Conservation (phyloP, 129 eudicot genomes). For the Daucus carota region DNA sequence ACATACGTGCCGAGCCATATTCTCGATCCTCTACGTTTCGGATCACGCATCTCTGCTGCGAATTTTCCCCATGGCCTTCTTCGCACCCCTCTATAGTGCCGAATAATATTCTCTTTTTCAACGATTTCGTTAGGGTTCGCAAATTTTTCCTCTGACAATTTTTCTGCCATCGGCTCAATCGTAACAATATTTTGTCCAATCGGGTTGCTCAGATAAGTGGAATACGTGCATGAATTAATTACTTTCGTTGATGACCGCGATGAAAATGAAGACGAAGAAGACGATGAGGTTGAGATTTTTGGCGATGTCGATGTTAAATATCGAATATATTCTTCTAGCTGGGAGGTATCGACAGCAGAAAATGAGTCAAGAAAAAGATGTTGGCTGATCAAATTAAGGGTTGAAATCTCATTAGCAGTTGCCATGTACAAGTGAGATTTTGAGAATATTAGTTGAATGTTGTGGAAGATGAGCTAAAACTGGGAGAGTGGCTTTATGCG, state of each 20-base stretch:
- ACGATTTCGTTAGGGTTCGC: not conserved
- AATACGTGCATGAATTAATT: too few relatives aligned
- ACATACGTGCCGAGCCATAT: slow-evolving; percentile 82
- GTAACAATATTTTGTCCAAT: not conserved
- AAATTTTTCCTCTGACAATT: not conserved
- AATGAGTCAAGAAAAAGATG: slow-evolving; percentile 44
- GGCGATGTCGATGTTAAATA: not conserved
- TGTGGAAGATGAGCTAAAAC: too few relatives aligned
- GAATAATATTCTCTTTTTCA: slow-evolving; percentile 9
- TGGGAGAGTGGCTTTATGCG: too few relatives aligned
- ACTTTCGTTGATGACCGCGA: too few relatives aligned
- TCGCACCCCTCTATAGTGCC: slow-evolving; percentile 66
- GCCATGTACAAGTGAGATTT: not conserved
- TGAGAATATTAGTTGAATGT: too few relatives aligned
- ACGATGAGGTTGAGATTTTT: not conserved
- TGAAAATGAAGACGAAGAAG: not conserved
- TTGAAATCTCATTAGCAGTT: slow-evolving; percentile 30
- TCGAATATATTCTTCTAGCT: not conserved
- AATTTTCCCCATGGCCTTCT: slow-evolving; percentile 82
- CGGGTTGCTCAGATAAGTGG: not conserved
- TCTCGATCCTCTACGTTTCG: slow-evolving; percentile 56
- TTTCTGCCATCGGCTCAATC: too few relatives aligned
- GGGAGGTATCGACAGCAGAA: slow-evolving; percentile 11
- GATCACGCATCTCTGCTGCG: slow-evolving; percentile 87
- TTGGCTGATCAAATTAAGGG: slow-evolving; percentile 37